A percentile compares a stretch with the other conserved stretches of the same genome.
phyloP scores from a whole-genome alignment of 73 alveolate genomes.

The Diophrys sp. region DNA sequence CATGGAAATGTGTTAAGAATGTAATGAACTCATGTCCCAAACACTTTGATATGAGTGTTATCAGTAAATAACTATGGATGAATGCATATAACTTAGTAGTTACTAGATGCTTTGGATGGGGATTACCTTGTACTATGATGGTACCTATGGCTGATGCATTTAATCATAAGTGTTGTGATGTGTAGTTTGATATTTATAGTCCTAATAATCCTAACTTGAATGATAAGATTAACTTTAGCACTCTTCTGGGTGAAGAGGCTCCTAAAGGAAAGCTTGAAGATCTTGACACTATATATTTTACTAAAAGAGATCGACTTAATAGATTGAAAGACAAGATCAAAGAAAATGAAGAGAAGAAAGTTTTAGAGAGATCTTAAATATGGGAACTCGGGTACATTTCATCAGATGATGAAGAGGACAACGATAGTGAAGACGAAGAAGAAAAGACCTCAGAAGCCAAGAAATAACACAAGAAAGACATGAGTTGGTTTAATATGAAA shows the following conservation, averaged over 20 bases:
- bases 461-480: neutral
- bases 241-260: neutral
- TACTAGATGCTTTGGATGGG: constrained; percentile 58
- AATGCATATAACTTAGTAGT: constrained; percentile 18
- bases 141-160: constrained; percentile 42
- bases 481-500: neutral
- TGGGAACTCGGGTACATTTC: constrained; percentile 26
- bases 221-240: neutral
- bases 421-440: constrained; percentile 26
- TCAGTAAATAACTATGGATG: neutral
- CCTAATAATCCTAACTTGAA: neutral
- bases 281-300: neutral
- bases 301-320: constrained; percentile 2
- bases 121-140: constrained; percentile 40
- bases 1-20: constrained; percentile 14
- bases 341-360: neutral
- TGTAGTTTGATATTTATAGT: neutral
- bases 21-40: too few relatives aligned
- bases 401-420: constrained; percentile 27
- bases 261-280: constrained; percentile 2
- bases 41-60: too few relatives aligned
- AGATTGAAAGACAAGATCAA: neutral
- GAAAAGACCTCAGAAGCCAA: neutral
- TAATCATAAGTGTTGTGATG: constrained; percentile 4
- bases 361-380: neutral